These are phyloP conservation scores for Rhizopogon parksii DNA, from an alignment of 1,284 basidiomycete species.

Conservation along the genomic window DNA sequence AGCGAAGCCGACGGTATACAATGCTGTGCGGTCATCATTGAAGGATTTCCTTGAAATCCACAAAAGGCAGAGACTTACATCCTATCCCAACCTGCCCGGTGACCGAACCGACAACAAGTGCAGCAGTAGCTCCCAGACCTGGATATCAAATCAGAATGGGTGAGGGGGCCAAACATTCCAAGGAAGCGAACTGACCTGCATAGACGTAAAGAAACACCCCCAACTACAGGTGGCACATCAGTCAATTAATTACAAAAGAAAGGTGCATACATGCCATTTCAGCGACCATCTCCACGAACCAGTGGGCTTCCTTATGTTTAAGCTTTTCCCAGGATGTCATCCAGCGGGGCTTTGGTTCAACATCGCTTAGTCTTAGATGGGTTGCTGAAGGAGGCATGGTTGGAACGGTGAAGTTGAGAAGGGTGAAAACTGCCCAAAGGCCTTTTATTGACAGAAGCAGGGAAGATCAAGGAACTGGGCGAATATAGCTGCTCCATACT, in stretches of 20 bases:
- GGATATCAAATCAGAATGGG: constrained; percentile 1
- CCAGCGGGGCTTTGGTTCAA: constrained; percentile 33
- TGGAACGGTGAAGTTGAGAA: not conserved
- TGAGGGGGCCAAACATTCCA: not conserved
- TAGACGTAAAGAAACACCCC: constrained; percentile 51
- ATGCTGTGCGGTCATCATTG: constrained; percentile 32
- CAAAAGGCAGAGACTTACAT: constrained; percentile 34
- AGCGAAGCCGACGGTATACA: constrained; percentile 55
- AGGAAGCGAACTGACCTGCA: constrained; percentile 32
- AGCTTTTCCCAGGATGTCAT: constrained; percentile 47
- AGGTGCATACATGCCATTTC: constrained; percentile 41
- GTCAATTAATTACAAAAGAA: constrained; percentile 13
- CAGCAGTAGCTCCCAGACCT: constrained; percentile 57
- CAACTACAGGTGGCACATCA: constrained; percentile 26
- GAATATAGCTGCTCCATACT: constrained; percentile 4
- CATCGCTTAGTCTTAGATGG: constrained; percentile 31
- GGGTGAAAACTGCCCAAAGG: not conserved
- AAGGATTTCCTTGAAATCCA: not conserved
- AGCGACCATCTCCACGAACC: constrained; percentile 51
- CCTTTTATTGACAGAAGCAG: constrained; percentile 13
- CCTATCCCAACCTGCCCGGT: constrained; percentile 35
- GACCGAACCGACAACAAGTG: constrained; percentile 52
- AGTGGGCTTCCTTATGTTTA: constrained; percentile 43
- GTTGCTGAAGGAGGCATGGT: constrained; percentile 23
- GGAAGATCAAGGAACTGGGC: not conserved